Evolutionary conservation across 768 basidiomycete species (phyloP), one percentile per base, ranked within the genome.

Genomic region (Auricularia sp.): DNA sequence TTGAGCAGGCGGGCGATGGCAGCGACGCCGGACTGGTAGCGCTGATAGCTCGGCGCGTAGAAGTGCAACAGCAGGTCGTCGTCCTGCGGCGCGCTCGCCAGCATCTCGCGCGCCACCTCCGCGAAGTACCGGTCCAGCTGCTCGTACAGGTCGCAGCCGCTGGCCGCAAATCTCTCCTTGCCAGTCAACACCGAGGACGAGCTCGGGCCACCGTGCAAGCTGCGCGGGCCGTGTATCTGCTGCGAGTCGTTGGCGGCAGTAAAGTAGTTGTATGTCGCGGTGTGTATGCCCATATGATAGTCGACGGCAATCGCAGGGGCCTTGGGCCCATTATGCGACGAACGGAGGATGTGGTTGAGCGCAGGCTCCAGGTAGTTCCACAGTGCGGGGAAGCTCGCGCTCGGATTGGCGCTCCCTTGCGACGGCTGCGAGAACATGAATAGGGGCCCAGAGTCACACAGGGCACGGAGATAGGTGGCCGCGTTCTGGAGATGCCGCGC

Each of bases 221-320:
- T n/a, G 35, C 35, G 37, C 14, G 62, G n/a, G 62, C 35, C 35
- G 36, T 29, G 34, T 42, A 13, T 18, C 44, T 39, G 62, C 16
- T 47, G 62, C 51, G 62, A 16, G 36, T 47, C 73, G 71, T 67
- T 66, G 69, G 54, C 7, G 8, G 68, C 65, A 66, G 77, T 79
- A 77, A 79, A 85, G 82, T 89, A 90, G 77, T 90, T 89, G 79
- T 91, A 90, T 64, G 85, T 85, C n/a, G 88, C 87, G 21, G 89
- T 88, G 74, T 90, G 88, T 47, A 90, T 86, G 65, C 88, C 87
- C 72, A 87, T 84, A 71, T 90, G 88, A 68, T 88, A 87, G 34
- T 77, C 81, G 64, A 87, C 80, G 68, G 89, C 89, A 69, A 90
- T 84, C 13, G 86, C 77, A 42, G 89, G 89, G 5, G 87, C 84